phyloP scores from a whole-genome alignment of 176 grass and related monocot species.

The Pontederia paniculata region DNA sequence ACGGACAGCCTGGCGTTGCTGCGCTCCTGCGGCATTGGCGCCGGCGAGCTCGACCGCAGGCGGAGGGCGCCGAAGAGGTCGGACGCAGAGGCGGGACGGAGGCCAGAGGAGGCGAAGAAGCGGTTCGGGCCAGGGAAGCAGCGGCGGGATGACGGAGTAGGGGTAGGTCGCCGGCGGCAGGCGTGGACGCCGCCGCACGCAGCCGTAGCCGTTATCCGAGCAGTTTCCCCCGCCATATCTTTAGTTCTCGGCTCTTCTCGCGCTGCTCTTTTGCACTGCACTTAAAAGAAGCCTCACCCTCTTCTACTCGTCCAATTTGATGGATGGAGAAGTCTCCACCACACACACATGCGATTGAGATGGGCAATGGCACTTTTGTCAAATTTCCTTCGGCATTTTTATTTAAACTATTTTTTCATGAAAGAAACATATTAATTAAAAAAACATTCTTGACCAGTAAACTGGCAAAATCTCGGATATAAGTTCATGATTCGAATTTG shows the following conservation, averaged over 20 bases:
- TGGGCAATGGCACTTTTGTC: too few relatives aligned
- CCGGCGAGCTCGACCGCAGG: slow-evolving; percentile 10
- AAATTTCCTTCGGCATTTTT: too few relatives aligned
- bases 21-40: slow-evolving; percentile 3
- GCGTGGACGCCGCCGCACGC: slow-evolving; percentile 16
- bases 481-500: too few relatives aligned
- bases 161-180: slow-evolving; percentile 6
- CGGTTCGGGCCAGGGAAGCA: slow-evolving; percentile 27
- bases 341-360: too few relatives aligned
- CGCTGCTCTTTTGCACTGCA: background rate
- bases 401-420: too few relatives aligned
- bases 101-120: slow-evolving; percentile 24
- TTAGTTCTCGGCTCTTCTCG: background rate
- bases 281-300: background rate
- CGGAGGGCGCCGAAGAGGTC: slow-evolving; percentile 25
- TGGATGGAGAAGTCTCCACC: background rate
- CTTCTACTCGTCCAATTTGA: background rate
- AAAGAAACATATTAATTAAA: too few relatives aligned
- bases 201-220: slow-evolving; percentile 22
- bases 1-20: slow-evolving; percentile 46
- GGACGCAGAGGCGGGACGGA: slow-evolving; percentile 20
- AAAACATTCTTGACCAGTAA: too few relatives aligned
- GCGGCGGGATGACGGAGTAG: slow-evolving; percentile 41
- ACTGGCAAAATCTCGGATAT: too few relatives aligned
- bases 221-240: slow-evolving; percentile 52